Conservation (phyloP, 495 filamentous ascomycete species). For the Hypoxylon fuscum region DNA sequence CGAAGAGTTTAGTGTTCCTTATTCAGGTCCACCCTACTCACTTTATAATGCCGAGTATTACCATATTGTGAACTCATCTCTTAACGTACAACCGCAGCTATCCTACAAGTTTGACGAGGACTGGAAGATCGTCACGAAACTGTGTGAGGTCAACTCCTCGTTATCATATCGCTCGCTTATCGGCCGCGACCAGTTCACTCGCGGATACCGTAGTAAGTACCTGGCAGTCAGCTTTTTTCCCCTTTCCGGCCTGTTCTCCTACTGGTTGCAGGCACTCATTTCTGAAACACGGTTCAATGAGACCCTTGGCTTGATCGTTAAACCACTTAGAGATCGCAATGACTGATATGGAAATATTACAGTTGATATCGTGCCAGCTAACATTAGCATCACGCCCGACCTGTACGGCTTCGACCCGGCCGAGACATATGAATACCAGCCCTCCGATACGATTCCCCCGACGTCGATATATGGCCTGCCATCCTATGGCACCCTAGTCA, state of each 20-base stretch:
- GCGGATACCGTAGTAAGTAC: constrained; percentile 18
- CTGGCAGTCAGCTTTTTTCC: not conserved
- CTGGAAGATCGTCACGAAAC: constrained; percentile 24
- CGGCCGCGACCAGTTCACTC: constrained; percentile 31
- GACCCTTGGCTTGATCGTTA: too few relatives aligned
- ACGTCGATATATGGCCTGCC: constrained; percentile 14
- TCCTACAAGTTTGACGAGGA: constrained; percentile 19
- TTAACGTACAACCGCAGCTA: constrained; percentile 13
- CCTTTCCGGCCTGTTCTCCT: not conserved
- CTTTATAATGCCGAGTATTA: constrained; percentile 39
- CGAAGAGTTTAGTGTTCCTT: constrained; percentile 42
- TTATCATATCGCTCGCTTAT: constrained; percentile 19
- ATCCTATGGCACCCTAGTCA: constrained; percentile 30
- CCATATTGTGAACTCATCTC: constrained; percentile 25
- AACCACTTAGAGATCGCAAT: too few relatives aligned
- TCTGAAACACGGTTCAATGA: too few relatives aligned
- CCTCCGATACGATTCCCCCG: constrained; percentile 16
- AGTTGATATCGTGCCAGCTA: constrained; percentile 35
- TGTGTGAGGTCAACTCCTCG: constrained; percentile 29
- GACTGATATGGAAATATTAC: not conserved
- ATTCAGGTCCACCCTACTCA: constrained; percentile 40
- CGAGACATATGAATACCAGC: constrained; percentile 18
- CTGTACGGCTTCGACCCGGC: constrained; percentile 36
- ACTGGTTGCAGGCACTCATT: too few relatives aligned
- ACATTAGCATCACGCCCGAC: constrained; percentile 31